Percentiles rank a stretch among this genome's conserved stretches.
phyloP scores from a whole-genome alignment of 176 grass and related monocot genomes.

The Avena eriantha region DNA sequence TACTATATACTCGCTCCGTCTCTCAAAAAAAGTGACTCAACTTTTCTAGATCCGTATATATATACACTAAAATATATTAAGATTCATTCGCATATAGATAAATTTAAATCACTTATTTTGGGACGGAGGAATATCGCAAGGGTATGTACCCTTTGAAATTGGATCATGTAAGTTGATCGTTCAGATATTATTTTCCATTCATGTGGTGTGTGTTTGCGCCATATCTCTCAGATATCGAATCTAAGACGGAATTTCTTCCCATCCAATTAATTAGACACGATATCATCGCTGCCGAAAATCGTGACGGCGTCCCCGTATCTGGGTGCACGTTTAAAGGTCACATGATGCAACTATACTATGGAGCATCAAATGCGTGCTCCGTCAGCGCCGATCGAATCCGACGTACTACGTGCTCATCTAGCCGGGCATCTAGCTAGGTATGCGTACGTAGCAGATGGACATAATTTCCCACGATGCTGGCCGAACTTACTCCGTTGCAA shows the following conservation, averaged over 20 bases:
- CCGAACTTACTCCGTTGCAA: conserved; percentile 5
- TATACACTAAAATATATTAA: no score
- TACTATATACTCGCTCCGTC: no score
- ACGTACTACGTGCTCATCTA: conserved; percentile 6
- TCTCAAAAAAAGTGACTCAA: no score
- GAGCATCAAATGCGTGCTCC: not conserved
- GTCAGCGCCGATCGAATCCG: conserved; percentile 36
- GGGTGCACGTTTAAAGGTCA: not conserved
- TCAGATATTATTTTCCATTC: not conserved
- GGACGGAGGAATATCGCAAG: no score
- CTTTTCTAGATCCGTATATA: no score
- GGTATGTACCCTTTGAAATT: not conserved
- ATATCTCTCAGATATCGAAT: conserved; percentile 4
- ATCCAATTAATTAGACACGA: not conserved
- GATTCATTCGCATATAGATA: no score
- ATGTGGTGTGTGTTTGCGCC: not conserved
- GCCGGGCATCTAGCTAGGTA: not conserved
- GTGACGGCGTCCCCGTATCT: not conserved
- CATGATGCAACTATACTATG: not conserved
- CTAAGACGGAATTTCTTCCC: not conserved
- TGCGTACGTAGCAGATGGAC: not conserved
- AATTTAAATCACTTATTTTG: no score
- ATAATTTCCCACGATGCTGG: not conserved
- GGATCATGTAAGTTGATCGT: not conserved
- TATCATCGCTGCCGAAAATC: not conserved